phyloP scores from a whole-genome alignment of 2,329 filamentous ascomycete genomes.

The Blastomyces emzantsi region DNA sequence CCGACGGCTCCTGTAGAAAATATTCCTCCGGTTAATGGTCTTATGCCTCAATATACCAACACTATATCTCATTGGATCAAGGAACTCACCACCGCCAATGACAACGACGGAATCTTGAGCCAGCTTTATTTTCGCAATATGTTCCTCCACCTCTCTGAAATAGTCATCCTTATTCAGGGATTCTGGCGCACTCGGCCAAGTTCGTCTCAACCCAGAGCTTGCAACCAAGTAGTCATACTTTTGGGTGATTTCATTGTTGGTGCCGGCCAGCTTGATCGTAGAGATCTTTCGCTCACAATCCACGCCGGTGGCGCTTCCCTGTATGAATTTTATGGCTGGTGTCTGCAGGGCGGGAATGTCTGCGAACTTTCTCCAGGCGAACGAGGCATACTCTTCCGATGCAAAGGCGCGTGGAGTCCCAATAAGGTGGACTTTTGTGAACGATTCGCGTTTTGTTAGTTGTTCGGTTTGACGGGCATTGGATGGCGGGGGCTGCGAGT shows the following conservation, averaged over 20 bases:
- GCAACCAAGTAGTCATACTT: conserved; percentile 68
- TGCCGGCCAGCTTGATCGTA: conserved; percentile 43
- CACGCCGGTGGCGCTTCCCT: conserved; percentile 54
- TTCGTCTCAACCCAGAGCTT: conserved; percentile 59
- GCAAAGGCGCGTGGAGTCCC: conserved; percentile 65
- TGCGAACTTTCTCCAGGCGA: conserved; percentile 61
- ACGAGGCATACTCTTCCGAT: conserved; percentile 52
- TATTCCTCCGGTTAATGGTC: background rate
- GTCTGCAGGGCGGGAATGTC: conserved; percentile 58
- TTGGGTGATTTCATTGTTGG: conserved; percentile 33
- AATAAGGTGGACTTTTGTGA: conserved; percentile 61
- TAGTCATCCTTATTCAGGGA: conserved; percentile 54
- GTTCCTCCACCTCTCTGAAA: conserved; percentile 51
- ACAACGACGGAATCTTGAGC: conserved; percentile 55
- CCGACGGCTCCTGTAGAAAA: conserved; percentile 56
- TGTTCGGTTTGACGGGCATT: conserved; percentile 8
- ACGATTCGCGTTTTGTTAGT: conserved; percentile 3
- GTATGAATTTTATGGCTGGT: conserved; percentile 54
- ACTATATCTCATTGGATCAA: background rate
- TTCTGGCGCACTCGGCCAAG: conserved; percentile 65
- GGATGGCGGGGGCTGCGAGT: background rate
- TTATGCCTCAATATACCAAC: background rate
- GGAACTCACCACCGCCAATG: conserved; percentile 55
- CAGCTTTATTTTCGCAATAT: conserved; percentile 48
- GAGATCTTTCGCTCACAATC: conserved; percentile 53